A percentile compares a stretch with the other conserved stretches of the same genome.
phyloP scores from a whole-genome alignment of 768 basidiomycete species.

The Rhodosporidiobolus odoratus region DNA sequence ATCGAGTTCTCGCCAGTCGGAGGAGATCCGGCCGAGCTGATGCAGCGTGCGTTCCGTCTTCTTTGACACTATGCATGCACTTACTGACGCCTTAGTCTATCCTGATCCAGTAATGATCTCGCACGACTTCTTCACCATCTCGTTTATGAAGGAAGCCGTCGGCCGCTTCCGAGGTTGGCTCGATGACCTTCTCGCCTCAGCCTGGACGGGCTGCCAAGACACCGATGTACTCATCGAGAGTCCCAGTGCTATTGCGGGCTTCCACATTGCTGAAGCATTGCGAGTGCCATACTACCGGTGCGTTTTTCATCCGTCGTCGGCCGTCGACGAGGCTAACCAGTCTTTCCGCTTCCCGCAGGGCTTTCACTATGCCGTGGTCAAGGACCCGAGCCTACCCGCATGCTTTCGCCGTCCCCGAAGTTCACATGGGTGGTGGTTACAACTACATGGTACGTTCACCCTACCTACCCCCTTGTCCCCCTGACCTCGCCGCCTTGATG shows the following conservation, averaged over 20 bases:
- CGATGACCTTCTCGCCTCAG: conserved; percentile 87
- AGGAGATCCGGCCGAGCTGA: conserved; percentile 93
- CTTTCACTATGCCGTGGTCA: conserved; percentile 98
- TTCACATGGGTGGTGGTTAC: conserved; percentile 95
- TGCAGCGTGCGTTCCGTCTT: conserved; percentile 54
- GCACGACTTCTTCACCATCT: conserved; percentile 94
- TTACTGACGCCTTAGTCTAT: no score
- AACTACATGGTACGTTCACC: conserved; percentile 82
- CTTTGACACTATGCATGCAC: neutral
- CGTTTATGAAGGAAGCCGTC: conserved; percentile 85
- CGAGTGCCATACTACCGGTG: conserved; percentile 80
- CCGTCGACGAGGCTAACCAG: neutral
- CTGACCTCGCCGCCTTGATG: no score
- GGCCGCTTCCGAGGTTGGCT: conserved; percentile 91
- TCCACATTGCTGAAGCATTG: conserved; percentile 92
- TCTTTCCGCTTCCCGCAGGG: conserved; percentile 42
- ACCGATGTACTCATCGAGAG: conserved; percentile 91
- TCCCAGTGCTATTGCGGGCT: conserved; percentile 94
- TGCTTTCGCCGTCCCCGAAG: conserved; percentile 90
- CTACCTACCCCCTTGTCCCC: neutral
- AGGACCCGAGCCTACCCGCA: conserved; percentile 94
- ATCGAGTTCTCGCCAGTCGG: conserved; percentile 92
- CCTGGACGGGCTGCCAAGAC: conserved; percentile 88
- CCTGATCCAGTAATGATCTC: conserved; percentile 72
- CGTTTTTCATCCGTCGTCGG: neutral